Evolutionary conservation across 75 land plant species (phyloP), one percentile per base, ranked within the genome.

Genomic region (Pseudotsuga menziesii): DNA sequence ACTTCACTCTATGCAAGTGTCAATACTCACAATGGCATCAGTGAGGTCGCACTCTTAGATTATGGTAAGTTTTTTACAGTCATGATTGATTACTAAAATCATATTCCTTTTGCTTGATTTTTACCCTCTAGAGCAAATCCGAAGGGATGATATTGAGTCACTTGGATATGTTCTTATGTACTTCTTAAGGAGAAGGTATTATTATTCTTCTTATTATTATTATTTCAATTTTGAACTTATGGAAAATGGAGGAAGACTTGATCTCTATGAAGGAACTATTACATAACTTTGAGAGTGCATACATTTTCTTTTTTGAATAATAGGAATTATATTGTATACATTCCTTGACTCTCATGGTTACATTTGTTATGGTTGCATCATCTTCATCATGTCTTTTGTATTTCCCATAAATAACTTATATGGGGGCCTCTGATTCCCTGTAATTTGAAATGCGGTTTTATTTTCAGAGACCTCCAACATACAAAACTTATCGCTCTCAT

Each of bases 151-250:
- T 78, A 58, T 93, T 80, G 96, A 93, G 70, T 93, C 96, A 15
- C 94, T 93, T 82, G 96, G 99, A 29, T 97, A 97, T 84, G 93
- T 97, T 20, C 98, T 97, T 60, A 75, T 94, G 78, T 97, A 97
- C 80, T 97, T 97, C 63, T 80, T 97, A 56, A 90, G 93, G 81
- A 92, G 99, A 79, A 92, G 99, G 99, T 94, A 77, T 69, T 78
- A 71, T 56, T n/a, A n/a, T n/a, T n/a, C n/a, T n/a, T n/a, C n/a
- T 36, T 19, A 35, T 22, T 7, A 23, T 20, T 4, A 4, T 56
- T 73, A 11, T 35, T 52, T 22, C 35, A 17, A n/a, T 25, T 25
- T 23, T 73, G 58, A 55, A 55, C 11, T 55, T 55, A 8, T 22
- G 44, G 8, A 27, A 54, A 73, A 22, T 26, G 48, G 54, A 48